Conservation (phyloP, 2,329 filamentous ascomycete genomes). For the Zymoseptoria pseudotritici region DNA sequence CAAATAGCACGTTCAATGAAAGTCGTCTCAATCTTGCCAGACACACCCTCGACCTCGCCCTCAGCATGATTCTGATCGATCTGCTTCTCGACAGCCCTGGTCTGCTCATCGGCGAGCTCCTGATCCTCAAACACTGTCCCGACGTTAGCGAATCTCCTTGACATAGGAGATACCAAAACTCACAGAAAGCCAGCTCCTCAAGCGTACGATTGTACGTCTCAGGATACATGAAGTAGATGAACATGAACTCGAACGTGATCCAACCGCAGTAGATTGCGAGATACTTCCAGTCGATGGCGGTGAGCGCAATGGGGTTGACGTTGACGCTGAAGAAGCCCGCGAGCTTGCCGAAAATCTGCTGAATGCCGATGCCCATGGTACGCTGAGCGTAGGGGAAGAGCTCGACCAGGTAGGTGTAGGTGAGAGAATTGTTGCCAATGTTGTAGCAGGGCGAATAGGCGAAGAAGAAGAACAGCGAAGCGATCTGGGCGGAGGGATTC, state of each 20-base stretch:
- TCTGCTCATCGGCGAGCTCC: slow-evolving; percentile 25
- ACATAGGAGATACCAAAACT: slow-evolving; percentile 11
- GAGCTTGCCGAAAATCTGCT: slow-evolving; percentile 47
- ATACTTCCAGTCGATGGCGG: slow-evolving; percentile 39
- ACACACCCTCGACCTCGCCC: not conserved
- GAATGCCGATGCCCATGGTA: slow-evolving; percentile 52
- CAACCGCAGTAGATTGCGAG: slow-evolving; percentile 39
- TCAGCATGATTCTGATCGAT: not conserved
- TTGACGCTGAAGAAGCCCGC: slow-evolving; percentile 46
- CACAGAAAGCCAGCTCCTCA: slow-evolving; percentile 42
- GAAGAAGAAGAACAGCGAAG: slow-evolving; percentile 39
- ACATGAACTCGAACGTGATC: slow-evolving; percentile 36
- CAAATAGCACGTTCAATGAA: not conserved
- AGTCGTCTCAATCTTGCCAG: not conserved
- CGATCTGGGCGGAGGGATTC: slow-evolving; percentile 32
- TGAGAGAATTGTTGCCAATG: slow-evolving; percentile 59
- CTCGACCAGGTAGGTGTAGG: slow-evolving; percentile 55
- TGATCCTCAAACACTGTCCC: slow-evolving; percentile 22
- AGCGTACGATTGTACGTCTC: slow-evolving; percentile 37
- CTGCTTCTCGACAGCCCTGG: slow-evolving; percentile 26
- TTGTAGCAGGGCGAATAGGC: slow-evolving; percentile 54
- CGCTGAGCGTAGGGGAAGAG: slow-evolving; percentile 52
- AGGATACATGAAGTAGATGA: slow-evolving; percentile 41
- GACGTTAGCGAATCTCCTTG: not conserved
- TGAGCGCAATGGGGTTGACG: slow-evolving; percentile 41